These are phyloP conservation scores for Rosa multiflora DNA, from an alignment of 306 rosid species.

Conservation along the genomic window DNA sequence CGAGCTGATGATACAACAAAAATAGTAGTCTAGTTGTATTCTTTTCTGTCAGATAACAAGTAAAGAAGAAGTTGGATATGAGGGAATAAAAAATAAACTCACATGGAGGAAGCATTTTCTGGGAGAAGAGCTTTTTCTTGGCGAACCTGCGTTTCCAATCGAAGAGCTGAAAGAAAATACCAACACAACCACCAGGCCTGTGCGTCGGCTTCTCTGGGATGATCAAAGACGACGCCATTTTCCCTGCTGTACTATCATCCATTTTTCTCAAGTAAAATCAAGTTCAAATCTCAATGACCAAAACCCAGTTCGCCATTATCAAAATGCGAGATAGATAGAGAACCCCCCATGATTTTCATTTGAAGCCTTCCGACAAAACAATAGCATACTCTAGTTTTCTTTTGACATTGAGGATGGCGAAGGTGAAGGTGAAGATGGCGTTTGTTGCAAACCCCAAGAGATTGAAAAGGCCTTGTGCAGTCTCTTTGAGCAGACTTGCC, in stretches of 20 bases:
- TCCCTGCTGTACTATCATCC: constrained; percentile 46
- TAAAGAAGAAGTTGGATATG: neutral
- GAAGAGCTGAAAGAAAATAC: constrained; percentile 89
- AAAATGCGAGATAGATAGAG: too few species aligned
- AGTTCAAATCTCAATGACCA: too few species aligned
- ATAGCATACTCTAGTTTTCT: too few species aligned
- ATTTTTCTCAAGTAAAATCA: constrained; percentile 28
- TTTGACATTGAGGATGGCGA: too few species aligned
- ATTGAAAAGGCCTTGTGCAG: too few species aligned
- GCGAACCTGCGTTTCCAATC: constrained; percentile 85
- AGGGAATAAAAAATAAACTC: constrained; percentile 4
- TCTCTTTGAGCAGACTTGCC: too few species aligned
- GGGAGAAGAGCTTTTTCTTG: constrained; percentile 83
- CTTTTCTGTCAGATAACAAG: neutral
- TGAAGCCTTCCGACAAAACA: too few species aligned
- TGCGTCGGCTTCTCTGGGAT: constrained; percentile 67
- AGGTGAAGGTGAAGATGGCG: too few species aligned
- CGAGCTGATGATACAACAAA: constrained; percentile 41
- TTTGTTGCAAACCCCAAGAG: too few species aligned
- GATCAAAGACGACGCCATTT: constrained; percentile 52
- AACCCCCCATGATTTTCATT: too few species aligned
- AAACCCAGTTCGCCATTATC: too few species aligned
- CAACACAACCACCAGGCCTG: constrained; percentile 75
- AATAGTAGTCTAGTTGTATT: too few species aligned
- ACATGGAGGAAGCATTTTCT: constrained; percentile 81